phyloP scores from a whole-genome alignment of 2,329 filamentous ascomycete genomes.

The Ascochyta rabiei region DNA sequence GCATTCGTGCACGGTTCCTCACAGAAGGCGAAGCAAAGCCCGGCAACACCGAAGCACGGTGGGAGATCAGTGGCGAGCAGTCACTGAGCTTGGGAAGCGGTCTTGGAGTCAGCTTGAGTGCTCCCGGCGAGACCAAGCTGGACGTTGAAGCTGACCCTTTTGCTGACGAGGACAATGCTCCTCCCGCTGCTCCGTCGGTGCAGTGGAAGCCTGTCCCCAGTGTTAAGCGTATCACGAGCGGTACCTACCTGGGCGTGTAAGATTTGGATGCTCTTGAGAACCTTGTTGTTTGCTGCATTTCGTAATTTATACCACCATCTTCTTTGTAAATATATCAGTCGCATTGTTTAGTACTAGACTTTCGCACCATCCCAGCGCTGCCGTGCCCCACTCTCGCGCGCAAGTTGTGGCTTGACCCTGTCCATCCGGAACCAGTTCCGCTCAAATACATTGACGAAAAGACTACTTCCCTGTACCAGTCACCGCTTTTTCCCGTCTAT shows the following conservation, averaged over 20 bases:
- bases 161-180: constrained; percentile 61
- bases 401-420: not conserved
- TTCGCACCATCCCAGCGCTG: not conserved
- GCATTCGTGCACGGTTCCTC: constrained; percentile 82
- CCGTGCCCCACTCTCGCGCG: not conserved
- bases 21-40: constrained; percentile 74
- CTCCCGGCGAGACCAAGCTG: constrained; percentile 49
- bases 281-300: not conserved
- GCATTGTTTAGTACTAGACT: not conserved
- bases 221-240: constrained; percentile 47
- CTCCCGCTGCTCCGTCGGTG: constrained; percentile 30
- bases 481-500: too few species aligned
- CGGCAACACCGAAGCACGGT: constrained; percentile 81
- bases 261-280: not conserved
- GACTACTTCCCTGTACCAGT: too few species aligned
- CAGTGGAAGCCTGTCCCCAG: constrained; percentile 43
- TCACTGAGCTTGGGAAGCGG: constrained; percentile 61
- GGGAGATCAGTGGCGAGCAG: constrained; percentile 68
- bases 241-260: constrained; percentile 46
- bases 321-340: constrained; percentile 1
- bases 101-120: constrained; percentile 61
- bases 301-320: not conserved
- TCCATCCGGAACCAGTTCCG: not conserved
- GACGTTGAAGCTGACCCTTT: constrained; percentile 69
- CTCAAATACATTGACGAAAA: too few species aligned